Base-by-base conservation (phyloP, 2,329 filamentous ascomycete species). In the Chrysosphaeria jannelii region DNA sequence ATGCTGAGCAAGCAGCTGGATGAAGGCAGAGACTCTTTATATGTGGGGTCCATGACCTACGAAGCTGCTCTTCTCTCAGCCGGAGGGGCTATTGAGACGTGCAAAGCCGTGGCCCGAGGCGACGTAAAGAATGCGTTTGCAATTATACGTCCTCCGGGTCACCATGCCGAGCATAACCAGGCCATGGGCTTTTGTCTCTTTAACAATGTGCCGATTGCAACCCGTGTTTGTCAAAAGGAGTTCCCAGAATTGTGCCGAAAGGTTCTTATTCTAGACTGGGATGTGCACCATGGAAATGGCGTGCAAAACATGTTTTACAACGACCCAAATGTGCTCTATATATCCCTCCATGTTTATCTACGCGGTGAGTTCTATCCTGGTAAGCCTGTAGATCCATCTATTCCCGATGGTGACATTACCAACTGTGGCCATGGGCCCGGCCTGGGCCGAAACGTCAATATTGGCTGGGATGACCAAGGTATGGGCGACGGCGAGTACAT, bases 401-500 rank as follows among this genome's bases (percentile, higher is more conserved):
- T 53, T 5, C 57, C 61, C 0, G 62, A 68, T 34, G 62, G 62
- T 13, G 57, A 57, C 13, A 46, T 63, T 16, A 53, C 60, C 31
- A 57, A 63, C 27, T 58, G 58, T 28, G 62, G 62, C 13, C 43
- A 45, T 2, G 57, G 51, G 1, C 34, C 40, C 0, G 62, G 60
- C 2, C 38, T 57, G 5, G 62, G 62, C 4, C 60, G 50, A 35
- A 68, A 68, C 37, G 48, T 68, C 40, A 68, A 68, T 34, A 67
- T 68, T 21, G 58, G 56, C 14, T 68, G 62, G 63, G 52, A 61
- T 26, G 52, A 58, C 21, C 62, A 68, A 33, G 62, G 68, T 1
- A 91, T 97, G 76, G 78, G 78, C 1, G 85, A 97, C 41, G 79
- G 75, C 4, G 85, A 97, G 41, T 97, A 97, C 42, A 63, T 97